Percentiles rank a stretch among this genome's conserved stretches.
Conservation (phyloP, 306 rosid genomes). For the Inga oerstediana region DNA sequence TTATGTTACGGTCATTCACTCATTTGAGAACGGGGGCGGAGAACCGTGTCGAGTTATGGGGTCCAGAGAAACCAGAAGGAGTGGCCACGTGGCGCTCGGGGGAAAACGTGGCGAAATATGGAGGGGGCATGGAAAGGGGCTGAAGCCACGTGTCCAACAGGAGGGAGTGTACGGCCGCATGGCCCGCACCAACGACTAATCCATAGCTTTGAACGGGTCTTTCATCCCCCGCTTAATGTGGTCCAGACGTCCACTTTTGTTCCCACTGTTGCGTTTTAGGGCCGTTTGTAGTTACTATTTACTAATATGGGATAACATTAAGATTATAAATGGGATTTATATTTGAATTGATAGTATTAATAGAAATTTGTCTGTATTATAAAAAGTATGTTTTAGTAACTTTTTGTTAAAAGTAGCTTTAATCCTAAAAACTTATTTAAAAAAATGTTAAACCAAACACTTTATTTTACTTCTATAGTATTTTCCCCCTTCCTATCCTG, state of each 20-base stretch:
- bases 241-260: neutral
- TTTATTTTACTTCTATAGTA: too few relatives aligned
- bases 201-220: slow-evolving; percentile 24
- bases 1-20: neutral
- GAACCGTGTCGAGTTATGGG: neutral
- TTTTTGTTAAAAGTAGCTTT: too few relatives aligned
- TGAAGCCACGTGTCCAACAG: slow-evolving; percentile 53
- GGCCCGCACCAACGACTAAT: slow-evolving; percentile 21
- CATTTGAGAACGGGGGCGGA: neutral
- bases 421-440: too few relatives aligned
- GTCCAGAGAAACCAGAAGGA: neutral
- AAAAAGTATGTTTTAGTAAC: too few relatives aligned
- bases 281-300: too few relatives aligned
- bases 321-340: too few relatives aligned
- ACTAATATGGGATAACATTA: too few relatives aligned
- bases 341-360: too few relatives aligned
- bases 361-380: too few relatives aligned
- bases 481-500: too few relatives aligned
- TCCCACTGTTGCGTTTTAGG: neutral
- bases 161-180: slow-evolving; percentile 17
- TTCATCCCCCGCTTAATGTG: neutral
- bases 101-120: slow-evolving; percentile 48
- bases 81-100: slow-evolving; percentile 48
- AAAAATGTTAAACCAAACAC: too few relatives aligned
- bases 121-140: neutral